Conservation (phyloP, 2,329 filamentous ascomycete genomes). For the Pyricularia pennisetigena region DNA sequence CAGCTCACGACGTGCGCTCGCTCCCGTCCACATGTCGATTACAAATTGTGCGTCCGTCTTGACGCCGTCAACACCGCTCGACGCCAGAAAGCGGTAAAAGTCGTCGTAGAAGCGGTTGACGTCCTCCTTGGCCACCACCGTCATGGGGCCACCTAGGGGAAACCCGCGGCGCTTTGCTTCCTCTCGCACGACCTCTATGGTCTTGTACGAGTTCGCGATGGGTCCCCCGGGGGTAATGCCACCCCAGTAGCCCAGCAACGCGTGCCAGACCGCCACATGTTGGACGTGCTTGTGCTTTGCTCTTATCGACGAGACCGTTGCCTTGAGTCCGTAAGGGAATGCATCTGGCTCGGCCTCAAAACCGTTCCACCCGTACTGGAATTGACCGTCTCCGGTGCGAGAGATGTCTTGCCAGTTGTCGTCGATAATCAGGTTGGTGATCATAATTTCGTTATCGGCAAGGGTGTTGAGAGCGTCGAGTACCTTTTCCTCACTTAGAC, state of each 20-base stretch:
- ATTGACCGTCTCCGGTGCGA: conserved; percentile 37
- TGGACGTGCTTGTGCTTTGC: conserved; percentile 60
- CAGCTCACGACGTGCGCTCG: conserved; percentile 60
- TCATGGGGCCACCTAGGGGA: conserved; percentile 54
- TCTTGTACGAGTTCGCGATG: conserved; percentile 72
- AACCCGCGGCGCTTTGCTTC: conserved; percentile 34
- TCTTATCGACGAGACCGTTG: conserved; percentile 60
- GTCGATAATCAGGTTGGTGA: conserved; percentile 86
- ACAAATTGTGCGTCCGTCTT: conserved; percentile 94
- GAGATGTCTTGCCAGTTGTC: conserved; percentile 89
- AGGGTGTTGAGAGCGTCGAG: conserved; percentile 64
- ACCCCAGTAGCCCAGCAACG: conserved; percentile 81
- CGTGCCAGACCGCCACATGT: conserved; percentile 91
- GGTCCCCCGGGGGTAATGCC: conserved; percentile 68
- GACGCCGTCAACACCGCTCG: conserved; percentile 70
- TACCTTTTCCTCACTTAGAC: conserved; percentile 72
- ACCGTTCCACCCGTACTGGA: conserved; percentile 58
- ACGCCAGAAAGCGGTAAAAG: conserved; percentile 75
- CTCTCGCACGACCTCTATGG: conserved; percentile 45
- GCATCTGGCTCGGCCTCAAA: conserved; percentile 77
- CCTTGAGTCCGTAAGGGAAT: conserved; percentile 73
- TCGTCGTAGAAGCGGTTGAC: conserved; percentile 73
- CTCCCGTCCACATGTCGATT: conserved; percentile 63
- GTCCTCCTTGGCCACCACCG: conserved; percentile 65
- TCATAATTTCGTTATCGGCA: conserved; percentile 59